Evolutionary conservation across 2,329 filamentous ascomycete species (phyloP).

Genomic region (Zalaria sp.): DNA sequence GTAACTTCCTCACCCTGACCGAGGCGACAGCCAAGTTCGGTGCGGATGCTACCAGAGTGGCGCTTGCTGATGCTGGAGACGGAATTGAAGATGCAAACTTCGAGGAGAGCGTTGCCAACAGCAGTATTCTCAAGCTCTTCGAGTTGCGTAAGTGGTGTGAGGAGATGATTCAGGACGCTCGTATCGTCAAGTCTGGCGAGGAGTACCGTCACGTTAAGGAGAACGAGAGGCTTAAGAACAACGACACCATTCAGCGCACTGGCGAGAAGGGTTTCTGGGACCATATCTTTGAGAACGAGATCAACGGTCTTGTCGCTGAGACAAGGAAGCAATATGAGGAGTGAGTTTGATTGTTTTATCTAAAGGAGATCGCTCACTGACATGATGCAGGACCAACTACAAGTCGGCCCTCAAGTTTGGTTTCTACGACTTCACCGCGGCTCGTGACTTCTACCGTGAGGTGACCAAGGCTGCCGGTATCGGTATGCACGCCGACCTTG

Average conservation of each 20-base stretch:
- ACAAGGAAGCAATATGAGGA: conserved; percentile 63
- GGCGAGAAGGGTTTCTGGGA: conserved; percentile 71
- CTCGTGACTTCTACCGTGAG: conserved; percentile 84
- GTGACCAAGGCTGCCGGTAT: conserved; percentile 61
- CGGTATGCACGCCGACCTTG: conserved; percentile 73
- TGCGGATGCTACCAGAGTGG: conserved; percentile 81
- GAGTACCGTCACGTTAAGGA: conserved; percentile 27
- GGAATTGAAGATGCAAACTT: conserved; percentile 94
- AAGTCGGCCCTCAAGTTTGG: conserved; percentile 71
- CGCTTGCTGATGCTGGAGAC: conserved; percentile 87
- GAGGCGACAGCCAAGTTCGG: conserved; percentile 86
- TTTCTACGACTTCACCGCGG: conserved; percentile 81
- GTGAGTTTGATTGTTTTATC: conserved; percentile 23
- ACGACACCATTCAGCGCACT: conserved; percentile 54
- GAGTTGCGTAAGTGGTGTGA: conserved; percentile 85
- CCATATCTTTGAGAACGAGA: conserved; percentile 80
- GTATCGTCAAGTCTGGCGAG: conserved; percentile 27
- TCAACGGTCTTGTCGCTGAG: conserved; percentile 71
- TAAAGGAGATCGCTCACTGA: background rate
- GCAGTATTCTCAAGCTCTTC: conserved; percentile 73
- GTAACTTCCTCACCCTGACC: conserved; percentile 87
- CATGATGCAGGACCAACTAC: conserved; percentile 47
- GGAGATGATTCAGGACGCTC: conserved; percentile 55
- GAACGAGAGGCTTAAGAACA: conserved; percentile 30
- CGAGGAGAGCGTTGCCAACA: conserved; percentile 87